These are phyloP conservation scores for Cercospora sp. DNA, from an alignment of 2,329 filamentous ascomycete genomes.

Conservation along the genomic window DNA sequence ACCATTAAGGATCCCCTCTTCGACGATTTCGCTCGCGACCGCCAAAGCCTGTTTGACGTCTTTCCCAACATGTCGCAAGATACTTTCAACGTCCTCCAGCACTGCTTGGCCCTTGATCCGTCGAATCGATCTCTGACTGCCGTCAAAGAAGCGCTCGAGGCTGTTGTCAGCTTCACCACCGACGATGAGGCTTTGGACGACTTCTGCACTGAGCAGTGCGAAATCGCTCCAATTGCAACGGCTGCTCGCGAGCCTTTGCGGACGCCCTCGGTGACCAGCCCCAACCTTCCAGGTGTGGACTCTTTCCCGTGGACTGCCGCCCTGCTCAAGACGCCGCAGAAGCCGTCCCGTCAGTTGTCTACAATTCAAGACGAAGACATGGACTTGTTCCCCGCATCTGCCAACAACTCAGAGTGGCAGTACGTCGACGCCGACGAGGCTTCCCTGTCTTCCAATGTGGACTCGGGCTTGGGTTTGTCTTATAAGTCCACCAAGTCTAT, in stretches of 20 bases:
- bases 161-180: conserved; percentile 87
- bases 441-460: conserved; percentile 79
- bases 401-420: conserved; percentile 66
- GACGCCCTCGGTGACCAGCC: conserved; percentile 90
- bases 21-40: conserved; percentile 87
- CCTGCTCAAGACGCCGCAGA: conserved; percentile 71
- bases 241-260: conserved; percentile 93
- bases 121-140: conserved; percentile 79
- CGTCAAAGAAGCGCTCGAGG: conserved; percentile 74
- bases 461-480: conserved; percentile 78
- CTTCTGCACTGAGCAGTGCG: conserved; percentile 74
- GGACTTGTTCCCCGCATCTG: conserved; percentile 80
- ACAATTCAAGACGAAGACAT: conserved; percentile 80
- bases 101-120: conserved; percentile 90
- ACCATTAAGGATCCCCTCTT: conserved; percentile 90
- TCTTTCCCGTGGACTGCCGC: conserved; percentile 96
- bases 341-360: conserved; percentile 77
- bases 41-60: conserved; percentile 94
- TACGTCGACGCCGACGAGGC: conserved; percentile 75
- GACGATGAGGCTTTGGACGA: conserved; percentile 89
- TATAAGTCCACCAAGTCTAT: conserved; percentile 67
- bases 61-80: conserved; percentile 99
- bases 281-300: conserved; percentile 70
- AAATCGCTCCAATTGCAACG: conserved; percentile 68
- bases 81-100: conserved; percentile 87